Base-by-base conservation (phyloP, 2,329 filamentous ascomycete genomes). In the Hypoxylon sp. region DNA sequence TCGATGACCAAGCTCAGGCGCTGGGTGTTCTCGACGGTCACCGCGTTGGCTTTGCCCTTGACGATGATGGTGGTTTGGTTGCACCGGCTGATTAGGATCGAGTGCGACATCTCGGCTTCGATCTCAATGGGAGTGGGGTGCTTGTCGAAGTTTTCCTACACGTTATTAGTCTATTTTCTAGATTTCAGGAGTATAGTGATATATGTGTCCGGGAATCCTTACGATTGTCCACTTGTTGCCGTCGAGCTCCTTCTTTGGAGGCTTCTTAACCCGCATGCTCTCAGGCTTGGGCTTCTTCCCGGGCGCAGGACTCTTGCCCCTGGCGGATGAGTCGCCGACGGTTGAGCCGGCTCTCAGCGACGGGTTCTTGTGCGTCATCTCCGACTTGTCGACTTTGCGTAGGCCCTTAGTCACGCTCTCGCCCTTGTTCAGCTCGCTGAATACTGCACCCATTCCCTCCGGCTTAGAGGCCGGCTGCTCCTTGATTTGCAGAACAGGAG, bases 351-450 rank as follows among this genome's bases (percentile, higher is more conserved):
- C 87, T 67, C 96, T 90, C 61, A 99, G 84, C 8, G 89, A 88
- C 12, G 96, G 96, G 80, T 99, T 99, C 84, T 98, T 98, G 81
- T 99, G 96, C 64, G 96, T 99, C 95, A 97, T 97, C 79, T 98
- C 86, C 56, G 92, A 96, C 76, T 90, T 91, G 81, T 97, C 95
- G 51, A 99, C 96, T 83, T 97, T 99, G 71, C 92, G 91, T 33
- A 99, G 85, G 30, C 92, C 90, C 70, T 92, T 89, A 3, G 96
- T 99, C 64, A 99, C 92, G n/a, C 87, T 85, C 64, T 92, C 89
- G 61, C 96, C 96, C 77, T 91, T 90, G 80, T 98, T 98, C 55
- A 99, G 83, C 70, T 97, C 91, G 40, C 90, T 91, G 78, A 99
- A 99, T 2, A 99, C 93, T 22, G 95, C 93, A 20, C 89, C 89